Base-by-base conservation (phyloP, 768 basidiomycete genomes). In the Galerina sulciceps region DNA sequence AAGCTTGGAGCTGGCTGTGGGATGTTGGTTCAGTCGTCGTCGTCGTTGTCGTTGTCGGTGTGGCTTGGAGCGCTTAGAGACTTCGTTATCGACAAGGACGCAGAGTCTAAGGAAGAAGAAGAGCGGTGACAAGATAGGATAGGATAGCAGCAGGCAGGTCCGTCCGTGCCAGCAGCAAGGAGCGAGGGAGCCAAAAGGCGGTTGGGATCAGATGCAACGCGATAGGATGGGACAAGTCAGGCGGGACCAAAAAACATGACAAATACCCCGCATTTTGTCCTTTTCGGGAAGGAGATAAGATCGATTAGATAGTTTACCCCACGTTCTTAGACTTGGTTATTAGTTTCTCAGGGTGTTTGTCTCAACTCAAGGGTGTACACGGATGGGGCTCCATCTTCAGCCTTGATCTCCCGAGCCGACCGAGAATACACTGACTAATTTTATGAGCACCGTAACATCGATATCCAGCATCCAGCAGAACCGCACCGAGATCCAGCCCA, bases 201-300 rank as follows among this genome's bases (percentile, higher is more conserved):
- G 53, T 50, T 15, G n/a, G 36, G 31, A 41, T 58, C 47, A 36
- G 36, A 34, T 35, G 45, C 22, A 31, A 20, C 26, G 20, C 52
- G 53, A 52, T 50, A 55, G 61, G 51, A 58, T 58, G 53, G 45
- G 55, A 56, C 50, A 51, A 45, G 57, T 58, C 59, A 54, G 59
- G 57, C 53, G 56, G 59, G 45, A 59, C 45, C 47, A 53, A 56
- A 65, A 40, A 38, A 43, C 38, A 55, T 67, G 64, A 67, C 66
- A 71, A 71, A 69, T 72, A 65, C 67, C 69, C 72, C 72, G 65
- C 68, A 65, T 52, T 69, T 68, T 55, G 41, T 49, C 67, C 69
- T 61, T 54, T 60, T 46, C 15, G 42, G 64, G 69, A 40, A 56
- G 52, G 3, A 46, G 61, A 64, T 64, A 62, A 64, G 62, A 64